Base-by-base conservation (phyloP, 805 yeast species). In the Lachancea waltii region DNA sequence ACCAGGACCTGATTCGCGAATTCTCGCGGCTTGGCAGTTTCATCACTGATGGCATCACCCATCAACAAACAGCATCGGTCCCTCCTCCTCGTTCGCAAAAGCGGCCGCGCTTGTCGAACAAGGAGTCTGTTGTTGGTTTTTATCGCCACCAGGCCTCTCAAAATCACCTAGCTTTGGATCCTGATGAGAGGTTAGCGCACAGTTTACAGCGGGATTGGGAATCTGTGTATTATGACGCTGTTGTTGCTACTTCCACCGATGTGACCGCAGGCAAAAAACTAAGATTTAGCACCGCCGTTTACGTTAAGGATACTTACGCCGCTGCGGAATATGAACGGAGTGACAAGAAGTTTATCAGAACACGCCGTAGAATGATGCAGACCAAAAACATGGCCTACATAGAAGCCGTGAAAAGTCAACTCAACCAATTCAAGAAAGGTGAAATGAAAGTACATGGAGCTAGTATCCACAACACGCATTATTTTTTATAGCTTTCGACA, bases 371-470 rank as follows among this genome's bases (percentile, higher is more conserved):
- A 25, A 44, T 49, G 50, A 44, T 47, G 44, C 47, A 40, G 31
- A 33, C 38, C 19, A 43, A 47, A n/a, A 42, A 48, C 29, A 30
- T 40, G 28, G 41, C 45, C 7, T 50, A 44, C 23, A 40, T 58
- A n/a, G 44, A 47, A 2, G 42, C 48, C 36, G 77, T 83, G 47
- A 76, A 84, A 55, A 60, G 64, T 27, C 90, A 83, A 53, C 57
- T 83, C 49, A 83, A 83, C 51, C 63, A 67, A 18, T 81, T 63
- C 61, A 83, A 83, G 54, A 69, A 73, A 44, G 64, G 63, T 39
- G 81, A 75, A 40, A 83, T 83, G 94, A 58, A 65, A 26, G 82
- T 83, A 24, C 86, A 83, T 55, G 79, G 73, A 40, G 62, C 65
- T 25, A 77, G 85, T 26, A 70, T 67, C 39, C 58, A 62, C 21